Evolutionary conservation across 2,329 filamentous ascomycete species (phyloP).

Genomic region (Hansfordia pulvinata): DNA sequence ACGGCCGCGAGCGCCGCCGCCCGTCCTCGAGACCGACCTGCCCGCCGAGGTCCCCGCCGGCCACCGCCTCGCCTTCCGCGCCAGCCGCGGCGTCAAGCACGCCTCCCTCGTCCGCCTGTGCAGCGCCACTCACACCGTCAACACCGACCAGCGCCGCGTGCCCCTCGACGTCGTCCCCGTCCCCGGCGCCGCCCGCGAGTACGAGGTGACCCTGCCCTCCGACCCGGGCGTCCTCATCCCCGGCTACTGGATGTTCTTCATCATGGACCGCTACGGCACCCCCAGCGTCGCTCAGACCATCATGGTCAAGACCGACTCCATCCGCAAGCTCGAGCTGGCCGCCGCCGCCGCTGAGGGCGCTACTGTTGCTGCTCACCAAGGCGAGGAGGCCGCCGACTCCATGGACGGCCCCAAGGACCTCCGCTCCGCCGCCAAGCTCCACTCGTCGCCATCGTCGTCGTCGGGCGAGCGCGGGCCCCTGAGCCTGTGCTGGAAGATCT

Average conservation of each 20-base stretch:
- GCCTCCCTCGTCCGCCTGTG: conserved; percentile 30
- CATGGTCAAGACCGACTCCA: too few relatives aligned
- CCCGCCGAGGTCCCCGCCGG: conserved; percentile 17
- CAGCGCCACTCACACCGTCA: conserved; percentile 31
- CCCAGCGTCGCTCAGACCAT: conserved; percentile 27
- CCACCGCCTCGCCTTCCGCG: conserved; percentile 16
- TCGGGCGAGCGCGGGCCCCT: too few relatives aligned
- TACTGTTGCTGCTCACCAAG: too few relatives aligned
- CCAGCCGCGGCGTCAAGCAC: conserved; percentile 11
- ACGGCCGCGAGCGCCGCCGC: conserved; percentile 22
- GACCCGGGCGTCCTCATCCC: conserved; percentile 30
- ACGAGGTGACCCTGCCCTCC: conserved; percentile 21
- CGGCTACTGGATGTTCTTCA: conserved; percentile 35
- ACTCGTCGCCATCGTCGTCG: too few relatives aligned
- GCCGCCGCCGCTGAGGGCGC: too few relatives aligned
- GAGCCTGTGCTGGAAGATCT: too few relatives aligned
- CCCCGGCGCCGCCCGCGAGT: conserved; percentile 14
- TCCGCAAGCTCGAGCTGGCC: too few relatives aligned
- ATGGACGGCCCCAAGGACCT: too few relatives aligned
- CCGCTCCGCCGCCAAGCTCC: too few relatives aligned
- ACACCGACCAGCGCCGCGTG: conserved; percentile 38
- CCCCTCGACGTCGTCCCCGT: conserved; percentile 14
- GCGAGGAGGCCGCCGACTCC: too few relatives aligned
- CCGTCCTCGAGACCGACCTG: conserved; percentile 21
- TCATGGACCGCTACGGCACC: conserved; percentile 23